Percentiles rank a stretch among this genome's conserved stretches.
phyloP scores from a whole-genome alignment of 1,284 basidiomycete genomes.

The Tilletia setariae region DNA sequence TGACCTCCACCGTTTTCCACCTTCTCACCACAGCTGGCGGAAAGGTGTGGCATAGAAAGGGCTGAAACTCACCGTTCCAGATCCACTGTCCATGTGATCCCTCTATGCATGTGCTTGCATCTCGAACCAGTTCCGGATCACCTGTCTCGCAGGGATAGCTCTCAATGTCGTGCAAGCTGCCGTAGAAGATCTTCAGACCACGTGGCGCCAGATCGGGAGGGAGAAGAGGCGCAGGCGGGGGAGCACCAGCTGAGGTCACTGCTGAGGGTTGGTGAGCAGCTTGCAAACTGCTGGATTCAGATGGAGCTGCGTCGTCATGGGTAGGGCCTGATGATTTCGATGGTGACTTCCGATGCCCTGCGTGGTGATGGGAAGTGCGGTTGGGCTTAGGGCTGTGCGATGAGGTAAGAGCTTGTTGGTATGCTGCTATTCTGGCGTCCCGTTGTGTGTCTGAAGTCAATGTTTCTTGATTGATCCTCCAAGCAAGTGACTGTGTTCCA shows the following conservation, averaged over 20 bases:
- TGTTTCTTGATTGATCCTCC: constrained; percentile 86
- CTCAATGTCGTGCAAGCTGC: constrained; percentile 79
- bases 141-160: constrained; percentile 93
- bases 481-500: constrained; percentile 84
- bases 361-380: neutral
- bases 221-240: neutral
- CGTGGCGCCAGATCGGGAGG: constrained; percentile 18
- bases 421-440: constrained; percentile 28
- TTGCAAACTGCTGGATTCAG: neutral
- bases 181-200: constrained; percentile 72
- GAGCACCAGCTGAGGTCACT: neutral
- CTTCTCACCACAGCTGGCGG: neutral
- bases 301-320: neutral
- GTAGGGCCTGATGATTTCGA: neutral
- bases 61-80: constrained; percentile 41
- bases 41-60: neutral
- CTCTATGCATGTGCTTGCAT: constrained; percentile 72
- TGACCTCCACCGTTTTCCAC: neutral
- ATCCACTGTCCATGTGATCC: constrained; percentile 85
- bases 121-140: constrained; percentile 71
- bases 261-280: neutral
- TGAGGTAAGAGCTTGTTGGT: neutral
- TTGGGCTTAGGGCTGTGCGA: neutral
- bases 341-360: neutral
- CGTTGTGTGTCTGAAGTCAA: constrained; percentile 48